Evolutionary conservation across 75 land plant genomes (phyloP).

Genomic region (Pseudotsuga menziesii): DNA sequence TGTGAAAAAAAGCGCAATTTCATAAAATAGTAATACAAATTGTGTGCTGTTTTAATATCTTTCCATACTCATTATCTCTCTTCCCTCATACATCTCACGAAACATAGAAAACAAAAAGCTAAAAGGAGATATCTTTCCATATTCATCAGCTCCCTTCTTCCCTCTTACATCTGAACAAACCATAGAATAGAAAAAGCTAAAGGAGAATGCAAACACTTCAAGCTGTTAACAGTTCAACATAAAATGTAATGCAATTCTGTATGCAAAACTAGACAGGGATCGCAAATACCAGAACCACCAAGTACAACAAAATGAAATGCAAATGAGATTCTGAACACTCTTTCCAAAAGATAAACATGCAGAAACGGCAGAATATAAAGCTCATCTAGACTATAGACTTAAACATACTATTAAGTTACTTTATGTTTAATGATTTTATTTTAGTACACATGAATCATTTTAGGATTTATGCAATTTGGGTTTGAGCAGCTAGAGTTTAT

Average conservation of each 20-base stretch:
- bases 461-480: no score
- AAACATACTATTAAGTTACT: no score
- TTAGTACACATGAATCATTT: no score
- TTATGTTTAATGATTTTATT: no score
- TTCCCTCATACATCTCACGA: not conserved
- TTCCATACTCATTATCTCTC: not conserved
- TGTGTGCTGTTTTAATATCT: not conserved
- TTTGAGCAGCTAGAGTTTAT: no score
- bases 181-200: not conserved
- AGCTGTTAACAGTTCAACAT: not conserved
- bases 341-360: no score
- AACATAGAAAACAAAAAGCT: not conserved
- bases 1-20: constrained; percentile 25
- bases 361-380: no score
- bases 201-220: not conserved
- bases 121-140: not conserved
- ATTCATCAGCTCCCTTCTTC: not conserved
- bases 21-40: not conserved
- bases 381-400: no score
- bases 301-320: not conserved
- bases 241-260: not conserved
- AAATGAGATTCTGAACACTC: not conserved
- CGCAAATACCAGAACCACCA: not conserved
- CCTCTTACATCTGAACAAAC: not conserved
- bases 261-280: not conserved